Base-by-base conservation (phyloP, 192 early-diverging fungal species). In the Umbelopsis isabellina region DNA sequence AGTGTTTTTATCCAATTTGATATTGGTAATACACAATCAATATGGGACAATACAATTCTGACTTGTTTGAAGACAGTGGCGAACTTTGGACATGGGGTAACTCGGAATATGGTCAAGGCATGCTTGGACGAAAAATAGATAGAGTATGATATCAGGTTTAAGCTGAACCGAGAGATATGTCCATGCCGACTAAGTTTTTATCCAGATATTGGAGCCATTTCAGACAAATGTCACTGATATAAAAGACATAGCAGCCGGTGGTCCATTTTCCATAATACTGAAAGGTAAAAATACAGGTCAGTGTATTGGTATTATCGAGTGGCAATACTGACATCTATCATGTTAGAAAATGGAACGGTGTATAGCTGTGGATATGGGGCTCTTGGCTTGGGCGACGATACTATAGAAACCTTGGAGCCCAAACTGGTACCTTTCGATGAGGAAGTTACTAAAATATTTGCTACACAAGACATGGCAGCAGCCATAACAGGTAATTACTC, bases 51-150 rank as follows among this genome's bases (percentile, higher is more conserved):
- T 11, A 58, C 16, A n/a, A 16, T 70, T 47, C 21, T 30, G 22
- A 47, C 11, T 10, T 52, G n/a, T n/a, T 66, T 9, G 11, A 21
- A 35, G 20, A 4, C 22, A 23, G 33, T 77, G 76, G 81, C 23
- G 58, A 75, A n/a, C 30, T 92, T 51, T 90, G 84, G 79, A 87
- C 85, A 50, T 92, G 91, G 91, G 91, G 91, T 21, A 92, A 92
- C 68, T 85, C 89, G 8, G 91, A 92, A 74, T 90, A 92, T 73
- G 91, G 91, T 5, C 91, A 92, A 74, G 85, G 85, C 41, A 88
- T 90, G 84, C 82, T 84, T 47, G 79, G 82, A 22, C 72, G 74
- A 64, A 87, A 85, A 71, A 84, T 87, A 58, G 82, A 87, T 67
- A 68, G 84, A 48, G 84, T 85, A 79, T 75, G 75, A 23, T 11